These are phyloP conservation scores for Bryopsis sp. DNA, from an alignment of 139 green algal species.

Conservation along the genomic window DNA sequence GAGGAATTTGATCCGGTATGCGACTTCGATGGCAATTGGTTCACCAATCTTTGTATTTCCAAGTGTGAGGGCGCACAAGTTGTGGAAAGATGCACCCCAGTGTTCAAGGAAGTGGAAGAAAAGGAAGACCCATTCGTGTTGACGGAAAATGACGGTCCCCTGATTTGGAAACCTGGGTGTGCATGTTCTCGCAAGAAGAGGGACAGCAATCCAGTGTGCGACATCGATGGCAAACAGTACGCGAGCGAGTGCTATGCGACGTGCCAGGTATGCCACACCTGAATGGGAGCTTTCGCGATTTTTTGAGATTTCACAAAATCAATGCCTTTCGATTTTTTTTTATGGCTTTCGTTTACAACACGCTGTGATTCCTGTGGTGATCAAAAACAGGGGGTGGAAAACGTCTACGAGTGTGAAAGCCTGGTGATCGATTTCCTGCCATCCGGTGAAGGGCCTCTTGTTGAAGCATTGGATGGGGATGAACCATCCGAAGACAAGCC, in stretches of 20 bases:
- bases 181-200: not conserved
- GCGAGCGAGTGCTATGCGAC: not conserved
- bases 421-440: constrained; percentile 14
- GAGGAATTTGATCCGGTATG: constrained; percentile 10
- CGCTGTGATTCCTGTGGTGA: not conserved
- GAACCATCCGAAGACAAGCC: not conserved
- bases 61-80: constrained; percentile 13
- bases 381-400: not conserved
- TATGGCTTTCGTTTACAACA: not conserved
- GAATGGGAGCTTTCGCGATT: not conserved
- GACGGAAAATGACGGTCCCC: constrained; percentile 3
- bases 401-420: constrained; percentile 1
- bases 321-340: too few species aligned
- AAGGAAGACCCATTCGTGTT: constrained; percentile 8
- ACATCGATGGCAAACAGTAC: constrained; percentile 16
- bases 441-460: constrained; percentile 11
- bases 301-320: too few species aligned
- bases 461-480: constrained; percentile 4
- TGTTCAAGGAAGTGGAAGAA: constrained; percentile 13
- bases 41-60: constrained; percentile 9
- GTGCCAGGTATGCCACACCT: not conserved
- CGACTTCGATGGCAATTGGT: constrained; percentile 9
- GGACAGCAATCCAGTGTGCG: constrained; percentile 8
- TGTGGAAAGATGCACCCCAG: constrained; percentile 10
- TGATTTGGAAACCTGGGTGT: constrained; percentile 14